phyloP scores from a whole-genome alignment of 768 basidiomycete genomes.

The Lanmaoa pseudosensibilis region DNA sequence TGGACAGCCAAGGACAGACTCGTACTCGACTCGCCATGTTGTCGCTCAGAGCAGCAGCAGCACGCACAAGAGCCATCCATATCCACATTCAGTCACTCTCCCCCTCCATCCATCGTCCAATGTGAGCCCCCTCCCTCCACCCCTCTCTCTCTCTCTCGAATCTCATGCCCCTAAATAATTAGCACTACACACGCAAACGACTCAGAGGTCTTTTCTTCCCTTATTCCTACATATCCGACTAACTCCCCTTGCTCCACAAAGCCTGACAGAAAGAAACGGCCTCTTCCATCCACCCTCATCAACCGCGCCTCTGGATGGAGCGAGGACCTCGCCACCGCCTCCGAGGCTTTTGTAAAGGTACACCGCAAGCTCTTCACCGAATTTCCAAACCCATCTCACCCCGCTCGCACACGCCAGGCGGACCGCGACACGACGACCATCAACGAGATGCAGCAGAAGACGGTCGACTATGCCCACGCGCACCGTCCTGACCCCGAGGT shows the following conservation, averaged over 20 bases:
- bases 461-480: slow-evolving; percentile 17
- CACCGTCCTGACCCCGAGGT: slow-evolving; percentile 17
- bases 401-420: slow-evolving; percentile 17
- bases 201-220: slow-evolving; percentile 41
- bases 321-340: slow-evolving; percentile 58
- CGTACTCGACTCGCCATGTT: slow-evolving; percentile 10
- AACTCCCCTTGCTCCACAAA: slow-evolving; percentile 31
- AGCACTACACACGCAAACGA: slow-evolving; percentile 62
- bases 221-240: background rate
- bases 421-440: slow-evolving; percentile 20
- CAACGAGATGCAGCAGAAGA: slow-evolving; percentile 25
- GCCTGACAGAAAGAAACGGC: slow-evolving; percentile 51
- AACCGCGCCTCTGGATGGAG: slow-evolving; percentile 80
- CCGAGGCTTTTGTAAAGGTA: slow-evolving; percentile 69
- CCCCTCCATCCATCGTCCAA: background rate
- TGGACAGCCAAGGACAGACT: background rate
- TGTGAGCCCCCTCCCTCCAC: background rate
- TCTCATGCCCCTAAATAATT: slow-evolving; percentile 3
- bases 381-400: background rate
- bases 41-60: slow-evolving; percentile 11
- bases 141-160: background rate
- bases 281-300: slow-evolving; percentile 54
- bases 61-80: background rate
- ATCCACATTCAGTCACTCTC: background rate
- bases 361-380: background rate